Evolutionary conservation across 164 flowering plant species (phyloP), one percentile per base, ranked within the genome.

Genomic region (Platanus orientalis): DNA sequence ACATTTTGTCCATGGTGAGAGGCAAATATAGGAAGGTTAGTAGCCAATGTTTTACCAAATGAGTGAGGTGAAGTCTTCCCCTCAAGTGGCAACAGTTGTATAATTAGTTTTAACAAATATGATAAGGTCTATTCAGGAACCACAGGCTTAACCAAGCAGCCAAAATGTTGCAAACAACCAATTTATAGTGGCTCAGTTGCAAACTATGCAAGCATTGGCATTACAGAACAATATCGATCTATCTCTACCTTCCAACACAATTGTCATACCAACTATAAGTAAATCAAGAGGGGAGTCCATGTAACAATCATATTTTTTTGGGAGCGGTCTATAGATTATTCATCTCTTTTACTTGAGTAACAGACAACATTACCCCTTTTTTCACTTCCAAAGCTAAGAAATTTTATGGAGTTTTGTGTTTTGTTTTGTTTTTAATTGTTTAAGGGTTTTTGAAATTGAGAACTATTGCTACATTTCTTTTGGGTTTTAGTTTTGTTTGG

Each of bases 181-280:
- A 64, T 60, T 76, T 47, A 81, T 87, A n/a, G 71, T 88, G 81
- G 81, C 92, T 13, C 97, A 94, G 73, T 47, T 91, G 78, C 97
- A 87, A 67, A 85, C 83, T 10, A 66, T 87, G 81, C 95, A 92
- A 58, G 92, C 92, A 17, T 85, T 91, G 91, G 97, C 96, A 36
- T 72, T 62, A 65, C 97, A 92, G 70, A 86, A 78, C 63, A 92
- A 90, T 75, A 81, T 95, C 68, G 99, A 95, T 76, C 75, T 90
- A 17, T 81, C 96, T 27, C 73, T 55, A 36, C 98, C 96, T 54
- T 87, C 79, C n/a, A n/a, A n/a, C n/a, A n/a, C n/a, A n/a, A n/a
- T n/a, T n/a, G n/a, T n/a, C n/a, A n/a, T n/a, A n/a, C n/a, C n/a
- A n/a, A n/a, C n/a, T n/a, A n/a, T n/a, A n/a, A n/a, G n/a, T n/a